These are phyloP conservation scores for Teratosphaeria nubilosa DNA, from an alignment of 2,329 filamentous ascomycete species.

Conservation along the genomic window DNA sequence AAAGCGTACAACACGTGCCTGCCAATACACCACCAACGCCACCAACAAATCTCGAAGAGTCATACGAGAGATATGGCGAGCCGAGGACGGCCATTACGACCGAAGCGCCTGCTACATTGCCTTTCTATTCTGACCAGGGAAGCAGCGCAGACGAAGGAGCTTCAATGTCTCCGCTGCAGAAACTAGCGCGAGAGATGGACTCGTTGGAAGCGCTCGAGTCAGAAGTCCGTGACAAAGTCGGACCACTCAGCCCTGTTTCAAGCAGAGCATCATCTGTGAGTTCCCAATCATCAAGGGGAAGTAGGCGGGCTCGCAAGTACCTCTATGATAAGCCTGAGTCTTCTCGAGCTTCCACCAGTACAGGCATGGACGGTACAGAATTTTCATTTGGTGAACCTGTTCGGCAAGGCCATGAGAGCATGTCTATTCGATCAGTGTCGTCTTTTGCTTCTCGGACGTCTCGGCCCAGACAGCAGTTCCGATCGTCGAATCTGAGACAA, in stretches of 20 bases:
- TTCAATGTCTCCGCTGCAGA: constrained; percentile 59
- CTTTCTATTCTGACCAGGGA: constrained; percentile 45
- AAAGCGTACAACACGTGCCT: constrained; percentile 77
- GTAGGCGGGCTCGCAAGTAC: constrained; percentile 32
- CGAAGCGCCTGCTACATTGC: constrained; percentile 24
- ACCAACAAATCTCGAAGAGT: constrained; percentile 69
- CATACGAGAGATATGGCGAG: constrained; percentile 37
- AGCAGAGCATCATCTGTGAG: constrained; percentile 53
- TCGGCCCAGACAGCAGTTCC: background rate
- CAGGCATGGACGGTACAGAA: constrained; percentile 26
- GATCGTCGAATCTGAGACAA: constrained; percentile 63
- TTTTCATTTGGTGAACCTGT: constrained; percentile 28
- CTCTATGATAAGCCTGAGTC: constrained; percentile 37
- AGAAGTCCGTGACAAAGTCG: constrained; percentile 51
- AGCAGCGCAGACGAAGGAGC: constrained; percentile 60
- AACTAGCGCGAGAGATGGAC: constrained; percentile 62
- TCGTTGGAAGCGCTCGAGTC: constrained; percentile 45
- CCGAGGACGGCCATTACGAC: constrained; percentile 21
- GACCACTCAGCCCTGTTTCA: constrained; percentile 57
- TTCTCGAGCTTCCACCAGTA: constrained; percentile 24
- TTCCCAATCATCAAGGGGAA: constrained; percentile 42
- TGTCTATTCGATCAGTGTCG: constrained; percentile 37
- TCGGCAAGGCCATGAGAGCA: constrained; percentile 26
- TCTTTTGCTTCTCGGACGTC: constrained; percentile 36
- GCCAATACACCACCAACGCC: constrained; percentile 70